Evolutionary conservation across 345 rosid species (phyloP).

Genomic region (Eucalyptus sideroxylon): DNA sequence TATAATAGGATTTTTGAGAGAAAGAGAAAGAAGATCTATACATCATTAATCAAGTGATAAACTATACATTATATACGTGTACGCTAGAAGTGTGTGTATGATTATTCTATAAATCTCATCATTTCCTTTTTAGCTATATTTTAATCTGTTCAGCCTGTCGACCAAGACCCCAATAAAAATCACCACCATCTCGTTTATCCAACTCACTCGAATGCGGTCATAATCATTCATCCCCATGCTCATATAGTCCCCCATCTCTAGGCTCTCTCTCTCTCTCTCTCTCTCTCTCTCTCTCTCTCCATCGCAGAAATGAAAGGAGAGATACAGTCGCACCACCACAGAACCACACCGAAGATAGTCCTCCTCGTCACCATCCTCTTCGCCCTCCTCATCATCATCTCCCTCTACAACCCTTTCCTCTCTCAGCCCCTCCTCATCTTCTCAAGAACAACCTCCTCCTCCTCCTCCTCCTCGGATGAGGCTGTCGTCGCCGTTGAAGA

Average conservation of each 20-base stretch:
- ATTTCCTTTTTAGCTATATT: background rate
- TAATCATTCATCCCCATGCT: background rate
- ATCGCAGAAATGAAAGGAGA: background rate
- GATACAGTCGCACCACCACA: background rate
- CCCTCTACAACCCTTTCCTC: constrained; percentile 24
- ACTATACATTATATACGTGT: background rate
- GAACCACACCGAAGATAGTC: constrained; percentile 1
- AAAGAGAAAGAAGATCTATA: background rate
- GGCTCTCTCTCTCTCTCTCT: background rate
- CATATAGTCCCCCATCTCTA: background rate
- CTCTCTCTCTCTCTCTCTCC: background rate
- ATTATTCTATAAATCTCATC: background rate
- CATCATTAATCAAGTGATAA: background rate
- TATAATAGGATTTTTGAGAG: background rate
- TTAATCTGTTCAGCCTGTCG: background rate
- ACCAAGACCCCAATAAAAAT: background rate
- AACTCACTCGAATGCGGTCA: background rate
- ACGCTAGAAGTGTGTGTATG: background rate
- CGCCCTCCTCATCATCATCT: constrained; percentile 13
- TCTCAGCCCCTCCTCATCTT: background rate
- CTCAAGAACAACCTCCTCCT: background rate
- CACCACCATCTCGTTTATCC: background rate
- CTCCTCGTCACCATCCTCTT: constrained; percentile 3
- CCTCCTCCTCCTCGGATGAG: background rate
- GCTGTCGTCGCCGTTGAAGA: background rate